Evolutionary conservation across 2,329 filamentous ascomycete genomes (phyloP).

Genomic region (Diaporthe sp.): DNA sequence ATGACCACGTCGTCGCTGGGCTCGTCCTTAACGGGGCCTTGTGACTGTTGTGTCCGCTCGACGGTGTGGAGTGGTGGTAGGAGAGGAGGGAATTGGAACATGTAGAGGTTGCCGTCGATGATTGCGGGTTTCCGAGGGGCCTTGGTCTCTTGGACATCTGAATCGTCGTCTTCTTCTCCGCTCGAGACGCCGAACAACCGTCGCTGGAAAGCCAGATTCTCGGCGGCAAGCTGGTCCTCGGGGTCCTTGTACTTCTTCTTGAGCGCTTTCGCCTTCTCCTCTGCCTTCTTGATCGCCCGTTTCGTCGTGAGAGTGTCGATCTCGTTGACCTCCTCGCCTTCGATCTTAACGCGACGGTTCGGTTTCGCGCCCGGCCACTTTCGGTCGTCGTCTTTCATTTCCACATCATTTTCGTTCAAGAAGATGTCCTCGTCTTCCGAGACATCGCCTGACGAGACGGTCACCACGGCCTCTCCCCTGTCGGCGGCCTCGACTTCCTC

Average conservation of each 20-base stretch:
- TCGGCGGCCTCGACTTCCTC: constrained; percentile 70
- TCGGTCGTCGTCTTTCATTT: constrained; percentile 52
- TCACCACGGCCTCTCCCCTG: constrained; percentile 61
- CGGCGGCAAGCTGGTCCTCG: constrained; percentile 50
- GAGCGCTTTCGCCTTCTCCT: constrained; percentile 44
- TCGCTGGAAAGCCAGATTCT: constrained; percentile 51
- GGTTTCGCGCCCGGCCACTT: constrained; percentile 60
- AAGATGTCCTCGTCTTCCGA: constrained; percentile 53
- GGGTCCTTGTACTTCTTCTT: constrained; percentile 46
- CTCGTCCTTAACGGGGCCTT: constrained; percentile 57
- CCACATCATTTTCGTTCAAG: constrained; percentile 39
- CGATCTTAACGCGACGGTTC: constrained; percentile 54
- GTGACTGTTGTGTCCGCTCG: constrained; percentile 39
- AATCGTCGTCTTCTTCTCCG: constrained; percentile 39
- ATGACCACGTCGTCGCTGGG: constrained; percentile 55
- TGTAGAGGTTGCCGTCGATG: constrained; percentile 69
- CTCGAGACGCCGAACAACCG: constrained; percentile 47
- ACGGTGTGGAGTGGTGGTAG: constrained; percentile 66
- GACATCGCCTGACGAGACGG: constrained; percentile 47
- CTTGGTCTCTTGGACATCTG: constrained; percentile 34
- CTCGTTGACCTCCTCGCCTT: constrained; percentile 59
- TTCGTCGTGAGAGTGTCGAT: constrained; percentile 56
- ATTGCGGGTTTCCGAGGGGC: constrained; percentile 45
- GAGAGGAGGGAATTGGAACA: constrained; percentile 76
- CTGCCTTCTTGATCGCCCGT: constrained; percentile 28